Evolutionary conservation across 441 rosid genomes (phyloP).

Genomic region (Eruca vesicaria): DNA sequence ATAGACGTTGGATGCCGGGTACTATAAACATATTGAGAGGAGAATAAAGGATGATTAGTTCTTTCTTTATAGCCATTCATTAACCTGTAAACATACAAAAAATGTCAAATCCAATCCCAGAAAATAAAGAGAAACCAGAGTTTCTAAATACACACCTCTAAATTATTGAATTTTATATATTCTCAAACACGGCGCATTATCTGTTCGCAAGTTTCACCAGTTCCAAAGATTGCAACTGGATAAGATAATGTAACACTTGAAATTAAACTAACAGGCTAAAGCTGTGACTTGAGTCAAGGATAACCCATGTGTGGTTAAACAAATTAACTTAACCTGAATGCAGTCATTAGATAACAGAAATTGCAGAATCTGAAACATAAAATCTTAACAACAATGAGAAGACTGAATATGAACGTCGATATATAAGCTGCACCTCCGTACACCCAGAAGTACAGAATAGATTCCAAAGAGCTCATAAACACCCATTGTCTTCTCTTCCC

Average conservation of each 20-base stretch:
- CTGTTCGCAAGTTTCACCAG: constrained; percentile 47
- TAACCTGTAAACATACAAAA: background rate
- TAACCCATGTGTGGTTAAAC: background rate
- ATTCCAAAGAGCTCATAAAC: too few species aligned
- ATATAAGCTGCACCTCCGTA: background rate
- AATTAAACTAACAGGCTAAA: constrained; percentile 10
- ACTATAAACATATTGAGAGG: background rate
- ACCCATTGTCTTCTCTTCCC: too few species aligned
- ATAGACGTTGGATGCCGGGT: background rate
- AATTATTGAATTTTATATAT: constrained; percentile 51
- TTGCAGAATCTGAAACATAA: background rate
- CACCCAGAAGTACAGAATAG: too few species aligned
- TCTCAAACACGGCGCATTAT: constrained; percentile 57
- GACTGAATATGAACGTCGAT: background rate
- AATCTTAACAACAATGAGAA: background rate
- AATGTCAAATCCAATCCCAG: background rate
- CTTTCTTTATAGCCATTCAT: background rate
- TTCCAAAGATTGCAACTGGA: constrained; percentile 55
- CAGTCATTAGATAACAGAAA: background rate
- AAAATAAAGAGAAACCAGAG: constrained; percentile 12
- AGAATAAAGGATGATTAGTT: background rate
- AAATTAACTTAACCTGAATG: background rate
- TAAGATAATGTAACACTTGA: constrained; percentile 55
- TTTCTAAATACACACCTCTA: constrained; percentile 45
- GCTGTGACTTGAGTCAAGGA: background rate